These are phyloP conservation scores for Tilletia caries DNA, from an alignment of 1,284 basidiomycete species.

Conservation along the genomic window DNA sequence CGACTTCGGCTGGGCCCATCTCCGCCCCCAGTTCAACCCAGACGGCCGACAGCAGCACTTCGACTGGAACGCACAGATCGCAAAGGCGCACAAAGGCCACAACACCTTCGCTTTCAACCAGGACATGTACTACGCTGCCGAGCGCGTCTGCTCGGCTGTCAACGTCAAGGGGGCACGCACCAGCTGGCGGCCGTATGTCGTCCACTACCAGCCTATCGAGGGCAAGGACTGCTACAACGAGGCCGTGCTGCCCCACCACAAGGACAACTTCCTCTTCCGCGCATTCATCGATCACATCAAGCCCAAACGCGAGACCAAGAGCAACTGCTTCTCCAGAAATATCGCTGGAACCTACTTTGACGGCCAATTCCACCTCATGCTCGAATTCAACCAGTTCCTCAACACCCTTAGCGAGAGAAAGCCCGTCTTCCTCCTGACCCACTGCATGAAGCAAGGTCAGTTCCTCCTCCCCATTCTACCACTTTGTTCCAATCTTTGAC, in stretches of 20 bases:
- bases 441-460: constrained; percentile 9
- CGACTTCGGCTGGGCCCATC: constrained; percentile 2
- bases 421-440: constrained; percentile 9
- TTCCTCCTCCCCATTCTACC: neutral
- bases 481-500: neutral
- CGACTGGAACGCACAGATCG: neutral
- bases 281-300: neutral
- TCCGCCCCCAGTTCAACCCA: neutral
- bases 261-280: constrained; percentile 2
- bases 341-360: neutral
- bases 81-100: neutral
- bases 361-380: neutral
- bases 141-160: neutral
- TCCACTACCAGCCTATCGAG: neutral
- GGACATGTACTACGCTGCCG: neutral
- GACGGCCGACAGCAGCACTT: neutral
- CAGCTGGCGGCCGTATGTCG: neutral
- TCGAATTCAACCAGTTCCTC: neutral
- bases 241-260: neutral
- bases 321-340: neutral
- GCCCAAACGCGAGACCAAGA: neutral
- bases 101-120: neutral
- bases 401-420: neutral
- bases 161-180: neutral
- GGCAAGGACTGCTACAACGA: neutral